phyloP scores from a whole-genome alignment of 2,329 filamentous ascomycete species.

The Polytolypa hystricis region DNA sequence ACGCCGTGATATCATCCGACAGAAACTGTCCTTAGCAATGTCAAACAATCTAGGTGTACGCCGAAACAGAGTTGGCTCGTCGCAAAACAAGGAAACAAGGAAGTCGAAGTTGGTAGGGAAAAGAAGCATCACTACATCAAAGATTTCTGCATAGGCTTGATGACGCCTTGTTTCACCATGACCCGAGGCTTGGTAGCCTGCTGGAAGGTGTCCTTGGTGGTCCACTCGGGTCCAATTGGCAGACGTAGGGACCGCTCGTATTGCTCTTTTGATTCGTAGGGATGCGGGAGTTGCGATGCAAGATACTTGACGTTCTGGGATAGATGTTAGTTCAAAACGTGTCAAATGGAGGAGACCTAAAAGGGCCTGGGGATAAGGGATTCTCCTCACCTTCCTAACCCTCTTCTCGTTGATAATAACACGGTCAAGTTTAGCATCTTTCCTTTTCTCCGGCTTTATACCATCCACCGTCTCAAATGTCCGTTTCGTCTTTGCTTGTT shows the following conservation, averaged over 20 bases:
- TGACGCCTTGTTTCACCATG: slow-evolving; percentile 80
- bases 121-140: no score
- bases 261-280: slow-evolving; percentile 77
- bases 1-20: no score
- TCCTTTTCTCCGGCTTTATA: slow-evolving; percentile 62
- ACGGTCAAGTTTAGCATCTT: slow-evolving; percentile 68
- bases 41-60: no score
- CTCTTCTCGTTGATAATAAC: slow-evolving; percentile 91
- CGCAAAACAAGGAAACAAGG: no score
- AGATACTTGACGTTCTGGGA: slow-evolving; percentile 71
- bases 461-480: slow-evolving; percentile 47
- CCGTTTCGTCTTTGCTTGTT: slow-evolving; percentile 40
- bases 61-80: no score
- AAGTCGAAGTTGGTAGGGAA: no score
- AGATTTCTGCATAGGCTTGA: slow-evolving; percentile 78
- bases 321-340: slow-evolving; percentile 10
- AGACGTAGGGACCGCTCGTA: slow-evolving; percentile 82
- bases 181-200: slow-evolving; percentile 78
- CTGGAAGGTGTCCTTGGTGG: slow-evolving; percentile 92
- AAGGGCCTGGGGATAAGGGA: not conserved
- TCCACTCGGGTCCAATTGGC: slow-evolving; percentile 88
- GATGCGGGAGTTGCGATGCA: slow-evolving; percentile 71
- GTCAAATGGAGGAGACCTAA: not conserved
- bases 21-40: no score
- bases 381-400: slow-evolving; percentile 69